Evolutionary conservation across 208 protist genomes (phyloP), one percentile per base, ranked within the genome.

Genomic region (Acanthamoeba quina): DNA sequence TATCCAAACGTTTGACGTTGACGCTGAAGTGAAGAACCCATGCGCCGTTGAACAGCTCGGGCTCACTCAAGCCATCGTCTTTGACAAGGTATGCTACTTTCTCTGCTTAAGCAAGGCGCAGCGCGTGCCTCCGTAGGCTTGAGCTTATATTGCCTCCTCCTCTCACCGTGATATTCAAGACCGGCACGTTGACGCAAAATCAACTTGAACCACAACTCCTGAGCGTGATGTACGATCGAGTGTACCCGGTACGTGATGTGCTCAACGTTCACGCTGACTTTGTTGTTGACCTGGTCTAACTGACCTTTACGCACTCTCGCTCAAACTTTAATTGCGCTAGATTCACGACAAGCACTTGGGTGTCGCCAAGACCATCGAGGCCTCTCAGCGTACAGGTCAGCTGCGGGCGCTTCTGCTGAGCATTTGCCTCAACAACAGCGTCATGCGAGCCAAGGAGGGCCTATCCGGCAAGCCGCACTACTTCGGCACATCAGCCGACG

Each of bases 1-100:
- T 7, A 83, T 93, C 37, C 90, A 93, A 29, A 83, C 90, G 34
- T 93, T 78, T 34, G 90, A 93, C 19, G 54, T 93, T 49, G 90
- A 93, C 19, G 90, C 90, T 64, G 90, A 83, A n/a, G 90, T 93
- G 37, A 93, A 93, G 52, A 93, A 93, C 54, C 90, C 90, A 17
- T 83, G 70, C 29, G 90, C 90, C 44, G 52, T 93, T 64, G 90
- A 93, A 66, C 90, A 93, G 37, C 90, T 93, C 34, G 90, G 90
- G 4, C 56, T 93, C 37, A 68, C 72, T 24, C 90, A 93, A 24
- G 90, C 90, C 31, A 93, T 93, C 26, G 90, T 93, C 7, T 93
- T 93, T 62, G 90, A 93, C 17, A 93, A 93, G 70, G 90, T 93
- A 15, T 64, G 58, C 24, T 10, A 10, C 17, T n/a, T 60, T 60